Base-by-base conservation (phyloP, 2,329 filamentous ascomycete species). In the Colletotrichum caudatum region DNA sequence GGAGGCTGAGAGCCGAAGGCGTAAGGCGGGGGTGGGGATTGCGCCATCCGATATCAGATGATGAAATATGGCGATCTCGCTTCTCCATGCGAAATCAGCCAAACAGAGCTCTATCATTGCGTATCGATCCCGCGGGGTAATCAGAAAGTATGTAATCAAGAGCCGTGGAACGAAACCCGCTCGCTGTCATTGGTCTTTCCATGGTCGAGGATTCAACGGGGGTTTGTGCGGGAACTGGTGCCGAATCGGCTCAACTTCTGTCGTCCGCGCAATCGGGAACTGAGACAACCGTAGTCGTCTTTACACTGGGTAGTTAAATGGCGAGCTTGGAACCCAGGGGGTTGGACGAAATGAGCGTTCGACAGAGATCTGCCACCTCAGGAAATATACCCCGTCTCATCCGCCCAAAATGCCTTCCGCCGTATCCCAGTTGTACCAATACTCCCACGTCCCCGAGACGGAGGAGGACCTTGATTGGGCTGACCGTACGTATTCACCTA, bases 401-500 rank as follows among this genome's bases (percentile, higher is more conserved):
- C 44, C 56, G 46, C 48, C 41, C 74, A 77, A 69, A 8, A 81
- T 81, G 79, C 79, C 79, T 58, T 80, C 79, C 54, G 79, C 78
- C 6, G 74, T 77, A 3, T 69, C 69, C 37, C 74, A 78, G 33
- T 66, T 80, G 9, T 77, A 78, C n/a, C 78, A 80, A 16, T 82
- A 81, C 72, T 68, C 74, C 33, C 78, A 82, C 46, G 80, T 82
- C 71, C 76, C 77, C 1, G 80, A 81, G 76, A 82, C 80, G 12
- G 77, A 80, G 64, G 80, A 81, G 61, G 64, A 79, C 11, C 76
- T 82, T 0, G 80, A 81, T 53, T 82, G 80, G 80, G 80, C 80
- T 39, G 80, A 82, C 20, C 74, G 80, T 81, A 74, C 64, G 76
- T 74, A 0, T 9, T 14, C 37, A 29, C 18, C 11, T 12, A 23